Conservation (phyloP, 768 basidiomycete genomes). For the Postia placenta region DNA sequence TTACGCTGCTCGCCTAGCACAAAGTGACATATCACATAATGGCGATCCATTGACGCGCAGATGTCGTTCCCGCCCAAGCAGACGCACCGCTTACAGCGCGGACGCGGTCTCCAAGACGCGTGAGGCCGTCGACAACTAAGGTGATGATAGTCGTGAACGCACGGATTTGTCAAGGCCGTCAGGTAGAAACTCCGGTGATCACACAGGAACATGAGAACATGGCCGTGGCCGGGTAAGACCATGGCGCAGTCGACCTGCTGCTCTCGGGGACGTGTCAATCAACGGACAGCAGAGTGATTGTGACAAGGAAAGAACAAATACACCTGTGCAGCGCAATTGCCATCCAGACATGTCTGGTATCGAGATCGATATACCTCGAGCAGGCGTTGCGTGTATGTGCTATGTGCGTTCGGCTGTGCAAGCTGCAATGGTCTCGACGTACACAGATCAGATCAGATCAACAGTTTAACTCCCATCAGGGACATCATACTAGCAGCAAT, state of each 20-base stretch:
- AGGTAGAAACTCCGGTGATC: not conserved
- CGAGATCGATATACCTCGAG: not conserved
- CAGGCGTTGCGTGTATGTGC: too few relatives aligned
- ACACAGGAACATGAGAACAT: not conserved
- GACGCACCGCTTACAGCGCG: slow-evolving; percentile 8
- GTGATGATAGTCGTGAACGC: slow-evolving; percentile 19
- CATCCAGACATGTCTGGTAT: not conserved
- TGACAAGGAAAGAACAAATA: not conserved
- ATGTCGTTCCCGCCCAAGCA: slow-evolving; percentile 9
- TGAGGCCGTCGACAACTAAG: slow-evolving; percentile 12
- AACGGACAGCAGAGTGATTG: not conserved
- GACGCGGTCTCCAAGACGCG: slow-evolving; percentile 14
- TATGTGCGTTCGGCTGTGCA: slow-evolving; percentile 1
- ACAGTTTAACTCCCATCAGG: not conserved
- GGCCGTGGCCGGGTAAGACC: not conserved
- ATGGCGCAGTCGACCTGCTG: not conserved
- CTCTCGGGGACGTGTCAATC: not conserved
- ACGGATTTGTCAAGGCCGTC: slow-evolving; percentile 3
- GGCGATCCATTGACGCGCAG: slow-evolving; percentile 7
- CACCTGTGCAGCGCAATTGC: not conserved
- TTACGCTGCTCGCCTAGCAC: not conserved
- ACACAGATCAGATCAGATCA: slow-evolving; percentile 1
- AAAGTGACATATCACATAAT: slow-evolving; percentile 1
- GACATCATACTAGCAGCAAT: not conserved
- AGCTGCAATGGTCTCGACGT: not conserved